Percentiles rank a stretch among this genome's conserved stretches.
Conservation (phyloP, 2,329 filamentous ascomycete genomes). For the Truncatella angustata region DNA sequence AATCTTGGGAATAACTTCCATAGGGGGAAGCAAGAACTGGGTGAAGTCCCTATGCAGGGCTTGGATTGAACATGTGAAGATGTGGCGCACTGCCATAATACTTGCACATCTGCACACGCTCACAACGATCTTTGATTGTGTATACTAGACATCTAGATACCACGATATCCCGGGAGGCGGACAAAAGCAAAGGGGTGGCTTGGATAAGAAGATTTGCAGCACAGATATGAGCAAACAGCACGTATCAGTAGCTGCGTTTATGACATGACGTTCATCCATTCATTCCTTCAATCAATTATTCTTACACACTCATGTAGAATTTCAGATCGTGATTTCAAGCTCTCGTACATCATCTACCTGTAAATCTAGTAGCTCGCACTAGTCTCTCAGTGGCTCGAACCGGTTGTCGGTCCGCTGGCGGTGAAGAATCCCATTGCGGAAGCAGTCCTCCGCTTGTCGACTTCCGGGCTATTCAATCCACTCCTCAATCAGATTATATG, state of each 20-base stretch:
- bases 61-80: not conserved
- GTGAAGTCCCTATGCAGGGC: no score
- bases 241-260: not conserved
- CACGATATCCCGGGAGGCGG: not conserved
- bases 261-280: not conserved
- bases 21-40: no score
- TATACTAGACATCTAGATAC: slow-evolving; percentile 3
- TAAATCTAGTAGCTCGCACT: no score
- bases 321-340: no score
- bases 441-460: not conserved
- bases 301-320: no score
- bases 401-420: not conserved
- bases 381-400: not conserved
- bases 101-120: not conserved
- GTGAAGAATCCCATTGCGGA: not conserved
- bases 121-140: not conserved
- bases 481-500: no score
- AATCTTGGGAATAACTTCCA: not conserved
- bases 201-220: no score
- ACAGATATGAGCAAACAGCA: no score
- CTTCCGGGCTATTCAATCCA: not conserved
- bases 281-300: not conserved
- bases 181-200: no score
- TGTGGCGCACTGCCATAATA: not conserved
- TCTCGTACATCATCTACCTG: no score